Evolutionary conservation across 1,284 basidiomycete genomes (phyloP), one percentile per base, ranked within the genome.

Genomic region (Neonothopanus nambi): DNA sequence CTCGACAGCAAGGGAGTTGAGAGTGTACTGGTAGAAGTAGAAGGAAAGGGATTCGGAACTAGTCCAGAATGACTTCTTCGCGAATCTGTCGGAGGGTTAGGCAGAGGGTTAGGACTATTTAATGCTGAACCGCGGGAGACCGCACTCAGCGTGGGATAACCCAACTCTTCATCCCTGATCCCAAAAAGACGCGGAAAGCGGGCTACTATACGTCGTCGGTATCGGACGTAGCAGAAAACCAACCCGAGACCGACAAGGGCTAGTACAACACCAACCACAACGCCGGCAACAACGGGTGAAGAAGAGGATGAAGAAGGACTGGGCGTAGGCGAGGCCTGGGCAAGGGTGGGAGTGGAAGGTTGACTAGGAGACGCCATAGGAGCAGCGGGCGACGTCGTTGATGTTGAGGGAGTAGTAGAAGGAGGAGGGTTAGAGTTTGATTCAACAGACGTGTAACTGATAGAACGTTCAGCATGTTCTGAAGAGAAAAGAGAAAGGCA

Each of bases 261-360:
- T 5, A 51, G 33, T 9, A 46, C 13, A 17, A 46, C 36, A 15
- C 43, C 55, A 39, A 57, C 17, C 18, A 53, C 51, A 21, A 23
- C 51, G n/a, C 55, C 55, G 18, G 46, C 17, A 24, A 48, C 36
- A 38, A 45, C 37, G 23, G 55, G 48, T 8, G 24, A 23, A 9
- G 24, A 17, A 13, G 52, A 49, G 4, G 20, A 17, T 13, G 18
- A 6, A 26, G 24, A 6, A 26, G 24, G 9, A 3, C 17, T 33
- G 7, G 39, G 5, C 9, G 42, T 4, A 11, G 36, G 12, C 9
- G 41, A 46, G 11, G 28, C 7, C 15, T 15, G 18, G 18, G 20
- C 30, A 17, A 30, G 24, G 20, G 20, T 12, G 5, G 28, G 13
- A 30, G 30, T 23, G 20, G 12, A 28, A 36, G 52, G 15, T 20